These are phyloP conservation scores for Alternaria triticimaculans DNA, from an alignment of 2,329 filamentous ascomycete species.

Conservation along the genomic window DNA sequence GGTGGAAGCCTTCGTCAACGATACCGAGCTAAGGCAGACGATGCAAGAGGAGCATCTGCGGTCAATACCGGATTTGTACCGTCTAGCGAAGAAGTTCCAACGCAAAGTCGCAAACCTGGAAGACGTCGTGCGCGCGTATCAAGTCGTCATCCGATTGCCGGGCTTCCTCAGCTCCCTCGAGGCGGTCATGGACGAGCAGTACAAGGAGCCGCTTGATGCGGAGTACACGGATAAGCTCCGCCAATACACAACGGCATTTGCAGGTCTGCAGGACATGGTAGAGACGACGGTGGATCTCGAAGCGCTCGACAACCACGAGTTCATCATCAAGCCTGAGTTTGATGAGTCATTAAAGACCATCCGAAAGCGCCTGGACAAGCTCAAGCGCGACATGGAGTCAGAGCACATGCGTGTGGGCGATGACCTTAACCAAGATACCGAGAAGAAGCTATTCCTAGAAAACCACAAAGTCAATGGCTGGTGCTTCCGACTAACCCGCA, in stretches of 20 bases:
- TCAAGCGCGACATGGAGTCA: constrained; percentile 80
- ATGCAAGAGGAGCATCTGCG: constrained; percentile 96
- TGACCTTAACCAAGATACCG: constrained; percentile 88
- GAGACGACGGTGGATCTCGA: constrained; percentile 97
- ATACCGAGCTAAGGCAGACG: constrained; percentile 91
- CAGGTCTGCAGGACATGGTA: constrained; percentile 94
- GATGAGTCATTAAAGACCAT: constrained; percentile 89
- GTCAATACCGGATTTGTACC: constrained; percentile 91
- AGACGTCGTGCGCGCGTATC: constrained; percentile 94
- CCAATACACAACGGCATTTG: constrained; percentile 77
- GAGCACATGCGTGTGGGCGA: constrained; percentile 79
- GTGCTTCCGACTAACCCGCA: constrained; percentile 92
- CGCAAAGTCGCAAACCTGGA: constrained; percentile 88
- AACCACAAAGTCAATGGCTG: constrained; percentile 96
- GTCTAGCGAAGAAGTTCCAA: constrained; percentile 93
- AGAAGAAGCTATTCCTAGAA: constrained; percentile 98
- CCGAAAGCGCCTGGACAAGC: constrained; percentile 84
- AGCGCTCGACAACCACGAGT: constrained; percentile 94
- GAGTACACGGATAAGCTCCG: constrained; percentile 84
- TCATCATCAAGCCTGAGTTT: constrained; percentile 98
- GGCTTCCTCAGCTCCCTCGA: constrained; percentile 89
- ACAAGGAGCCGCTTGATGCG: constrained; percentile 83
- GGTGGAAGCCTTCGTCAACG: constrained; percentile 91
- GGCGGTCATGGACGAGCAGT: constrained; percentile 92
- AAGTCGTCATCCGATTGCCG: constrained; percentile 89